Evolutionary conservation across 2,329 filamentous ascomycete species (phyloP).

Genomic region (Aureobasidium leucospermi): DNA sequence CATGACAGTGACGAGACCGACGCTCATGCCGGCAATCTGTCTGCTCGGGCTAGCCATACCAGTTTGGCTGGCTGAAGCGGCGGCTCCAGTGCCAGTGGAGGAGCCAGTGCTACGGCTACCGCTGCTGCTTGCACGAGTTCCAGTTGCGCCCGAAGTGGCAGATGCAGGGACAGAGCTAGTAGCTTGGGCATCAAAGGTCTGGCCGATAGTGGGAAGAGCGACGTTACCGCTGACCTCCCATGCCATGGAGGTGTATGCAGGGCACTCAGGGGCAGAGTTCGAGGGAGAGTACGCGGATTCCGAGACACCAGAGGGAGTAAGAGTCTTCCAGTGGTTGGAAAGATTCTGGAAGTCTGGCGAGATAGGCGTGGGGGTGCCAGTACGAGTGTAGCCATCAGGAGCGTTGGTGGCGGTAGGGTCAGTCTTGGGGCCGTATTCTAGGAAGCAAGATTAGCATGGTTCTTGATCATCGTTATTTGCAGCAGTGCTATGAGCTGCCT

Average conservation of each 20-base stretch:
- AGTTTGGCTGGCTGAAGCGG: conserved; percentile 30
- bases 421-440: conserved; percentile 56
- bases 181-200: conserved; percentile 28
- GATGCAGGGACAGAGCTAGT: conserved; percentile 17
- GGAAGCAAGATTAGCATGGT: too few relatives aligned
- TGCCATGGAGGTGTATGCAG: conserved; percentile 56
- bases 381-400: conserved; percentile 61
- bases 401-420: conserved; percentile 39
- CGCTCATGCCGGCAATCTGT: conserved; percentile 44
- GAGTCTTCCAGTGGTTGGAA: conserved; percentile 65
- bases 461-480: too few relatives aligned
- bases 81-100: conserved; percentile 18
- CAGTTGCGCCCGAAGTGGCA: conserved; percentile 19
- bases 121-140: conserved; percentile 26
- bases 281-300: conserved; percentile 58
- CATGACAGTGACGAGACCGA: conserved; percentile 46
- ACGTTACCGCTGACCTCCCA: conserved; percentile 70
- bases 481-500: too few relatives aligned
- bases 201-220: conserved; percentile 61
- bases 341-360: conserved; percentile 73
- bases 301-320: conserved; percentile 61
- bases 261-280: conserved; percentile 60
- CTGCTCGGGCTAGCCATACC: conserved; percentile 38
- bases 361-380: conserved; percentile 66
- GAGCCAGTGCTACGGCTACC: conserved; percentile 19